A percentile compares a stretch with the other conserved stretches of the same genome.
Evolutionary conservation across 352 stramenopile species (phyloP).

Genomic region (Phytophthora megakarya): DNA sequence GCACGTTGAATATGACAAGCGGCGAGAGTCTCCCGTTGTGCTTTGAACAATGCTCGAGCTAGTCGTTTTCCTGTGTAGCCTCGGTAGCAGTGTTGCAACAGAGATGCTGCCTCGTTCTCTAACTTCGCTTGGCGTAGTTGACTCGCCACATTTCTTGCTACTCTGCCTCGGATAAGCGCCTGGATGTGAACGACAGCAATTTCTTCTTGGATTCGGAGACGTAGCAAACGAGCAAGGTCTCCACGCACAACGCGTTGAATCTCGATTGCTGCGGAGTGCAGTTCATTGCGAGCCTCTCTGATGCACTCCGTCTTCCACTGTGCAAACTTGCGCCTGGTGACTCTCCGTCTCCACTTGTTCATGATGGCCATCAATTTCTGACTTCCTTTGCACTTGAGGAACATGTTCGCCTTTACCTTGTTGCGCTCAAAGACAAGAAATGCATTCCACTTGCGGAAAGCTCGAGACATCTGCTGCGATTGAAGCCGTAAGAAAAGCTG

Average conservation of each 20-base stretch:
- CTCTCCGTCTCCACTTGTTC: slow-evolving; percentile 60
- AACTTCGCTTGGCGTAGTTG: slow-evolving; percentile 40
- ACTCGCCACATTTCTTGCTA: slow-evolving; percentile 35
- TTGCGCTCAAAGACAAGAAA: slow-evolving; percentile 77
- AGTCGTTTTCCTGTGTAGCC: slow-evolving; percentile 80
- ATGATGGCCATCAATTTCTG: slow-evolving; percentile 77
- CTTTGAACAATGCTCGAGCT: slow-evolving; percentile 61
- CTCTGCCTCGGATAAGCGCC: slow-evolving; percentile 50
- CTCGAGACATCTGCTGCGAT: slow-evolving; percentile 64
- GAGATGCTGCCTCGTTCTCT: slow-evolving; percentile 48
- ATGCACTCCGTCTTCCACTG: slow-evolving; percentile 59
- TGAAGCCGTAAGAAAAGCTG: slow-evolving; percentile 74
- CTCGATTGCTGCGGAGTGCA: slow-evolving; percentile 66
- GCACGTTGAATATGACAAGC: slow-evolving; percentile 68
- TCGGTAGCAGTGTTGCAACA: slow-evolving; percentile 80
- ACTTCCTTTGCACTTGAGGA: slow-evolving; percentile 84
- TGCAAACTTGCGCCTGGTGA: slow-evolving; percentile 46
- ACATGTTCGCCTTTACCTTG: slow-evolving; percentile 77
- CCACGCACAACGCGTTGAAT: slow-evolving; percentile 71
- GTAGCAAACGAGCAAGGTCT: slow-evolving; percentile 41
- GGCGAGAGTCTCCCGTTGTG: slow-evolving; percentile 61
- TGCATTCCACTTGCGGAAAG: slow-evolving; percentile 71
- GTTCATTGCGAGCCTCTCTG: slow-evolving; percentile 60
- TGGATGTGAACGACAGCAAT: slow-evolving; percentile 54
- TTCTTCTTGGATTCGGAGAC: slow-evolving; percentile 28